These are phyloP conservation scores for Sugiyamaella mastotermitis DNA, from an alignment of 805 yeast species.

Conservation along the genomic window DNA sequence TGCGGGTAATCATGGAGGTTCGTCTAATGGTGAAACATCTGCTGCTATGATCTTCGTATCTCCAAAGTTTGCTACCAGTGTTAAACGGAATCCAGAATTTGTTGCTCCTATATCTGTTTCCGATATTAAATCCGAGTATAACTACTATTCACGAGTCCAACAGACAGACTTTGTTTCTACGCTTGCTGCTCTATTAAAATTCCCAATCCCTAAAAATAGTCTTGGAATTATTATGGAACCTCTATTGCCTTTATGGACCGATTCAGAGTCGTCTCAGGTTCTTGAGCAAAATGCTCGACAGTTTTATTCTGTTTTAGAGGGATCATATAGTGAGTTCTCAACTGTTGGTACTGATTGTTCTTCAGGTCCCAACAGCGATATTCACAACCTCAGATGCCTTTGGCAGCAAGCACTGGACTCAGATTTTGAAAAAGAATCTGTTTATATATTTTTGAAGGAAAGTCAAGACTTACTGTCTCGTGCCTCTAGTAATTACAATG, in stretches of 20 bases:
- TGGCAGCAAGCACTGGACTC: conserved; percentile 6
- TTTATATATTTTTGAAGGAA: conserved; percentile 35
- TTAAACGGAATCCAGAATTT: no score
- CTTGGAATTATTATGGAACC: conserved; percentile 66
- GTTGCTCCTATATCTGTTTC: not conserved
- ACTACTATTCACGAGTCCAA: conserved; percentile 47
- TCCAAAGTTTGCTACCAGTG: conserved; percentile 40
- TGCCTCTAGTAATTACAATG: conserved; percentile 64
- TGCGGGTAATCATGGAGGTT: conserved; percentile 94
- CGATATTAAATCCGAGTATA: conserved; percentile 28
- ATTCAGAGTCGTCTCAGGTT: conserved; percentile 43
- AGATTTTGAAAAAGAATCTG: not conserved
- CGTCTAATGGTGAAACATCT: conserved; percentile 86
- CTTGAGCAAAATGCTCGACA: conserved; percentile 37
- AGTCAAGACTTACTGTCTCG: conserved; percentile 33
- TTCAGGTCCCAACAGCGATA: conserved; percentile 9
- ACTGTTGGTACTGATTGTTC: not conserved
- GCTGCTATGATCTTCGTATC: conserved; percentile 74
- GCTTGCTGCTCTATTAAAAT: conserved; percentile 50
- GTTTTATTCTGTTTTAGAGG: conserved; percentile 22
- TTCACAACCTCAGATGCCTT: conserved; percentile 13
- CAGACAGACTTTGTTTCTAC: conserved; percentile 77
- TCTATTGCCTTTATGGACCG: conserved; percentile 47
- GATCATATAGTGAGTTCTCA: conserved; percentile 15
- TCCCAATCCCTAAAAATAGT: conserved; percentile 65